Evolutionary conservation across 306 rosid genomes (phyloP).

Genomic region (Myrica gale): DNA sequence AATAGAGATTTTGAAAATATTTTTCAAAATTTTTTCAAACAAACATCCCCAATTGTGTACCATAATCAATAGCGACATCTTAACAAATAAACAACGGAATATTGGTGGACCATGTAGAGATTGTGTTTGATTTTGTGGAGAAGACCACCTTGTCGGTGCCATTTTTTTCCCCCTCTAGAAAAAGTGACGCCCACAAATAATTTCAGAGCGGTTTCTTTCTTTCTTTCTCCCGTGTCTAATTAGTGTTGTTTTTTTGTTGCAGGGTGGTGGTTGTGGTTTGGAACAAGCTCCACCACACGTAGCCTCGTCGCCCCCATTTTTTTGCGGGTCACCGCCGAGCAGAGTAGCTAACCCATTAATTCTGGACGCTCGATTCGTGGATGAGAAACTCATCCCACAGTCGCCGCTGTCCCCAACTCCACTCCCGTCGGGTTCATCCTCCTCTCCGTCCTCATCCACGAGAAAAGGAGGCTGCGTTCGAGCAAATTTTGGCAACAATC

Average conservation of each 20-base stretch:
- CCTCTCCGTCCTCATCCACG: constrained; percentile 54
- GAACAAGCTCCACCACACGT: constrained; percentile 55
- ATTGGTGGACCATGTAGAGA: not conserved
- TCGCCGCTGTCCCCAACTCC: constrained; percentile 43
- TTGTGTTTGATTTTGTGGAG: not conserved
- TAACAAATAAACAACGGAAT: not conserved
- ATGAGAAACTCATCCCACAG: constrained; percentile 49
- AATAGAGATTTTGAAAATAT: no score
- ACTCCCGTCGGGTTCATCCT: constrained; percentile 34
- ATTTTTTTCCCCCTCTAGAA: not conserved
- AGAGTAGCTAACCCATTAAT: constrained; percentile 93
- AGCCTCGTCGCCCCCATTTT: constrained; percentile 85
- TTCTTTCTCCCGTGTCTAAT: no score
- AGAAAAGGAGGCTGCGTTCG: constrained; percentile 79
- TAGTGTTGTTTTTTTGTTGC: not conserved
- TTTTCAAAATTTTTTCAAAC: no score
- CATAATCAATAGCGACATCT: not conserved
- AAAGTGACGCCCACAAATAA: not conserved
- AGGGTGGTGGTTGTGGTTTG: constrained; percentile 47
- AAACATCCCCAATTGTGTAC: no score
- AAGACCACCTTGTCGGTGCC: not conserved
- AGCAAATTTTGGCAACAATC: constrained; percentile 68
- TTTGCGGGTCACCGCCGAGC: constrained; percentile 94
- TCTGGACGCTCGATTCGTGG: constrained; percentile 89
- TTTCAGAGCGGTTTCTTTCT: not conserved